Base-by-base conservation (phyloP, 495 filamentous ascomycete genomes). In the Penicillium mononematosum region DNA sequence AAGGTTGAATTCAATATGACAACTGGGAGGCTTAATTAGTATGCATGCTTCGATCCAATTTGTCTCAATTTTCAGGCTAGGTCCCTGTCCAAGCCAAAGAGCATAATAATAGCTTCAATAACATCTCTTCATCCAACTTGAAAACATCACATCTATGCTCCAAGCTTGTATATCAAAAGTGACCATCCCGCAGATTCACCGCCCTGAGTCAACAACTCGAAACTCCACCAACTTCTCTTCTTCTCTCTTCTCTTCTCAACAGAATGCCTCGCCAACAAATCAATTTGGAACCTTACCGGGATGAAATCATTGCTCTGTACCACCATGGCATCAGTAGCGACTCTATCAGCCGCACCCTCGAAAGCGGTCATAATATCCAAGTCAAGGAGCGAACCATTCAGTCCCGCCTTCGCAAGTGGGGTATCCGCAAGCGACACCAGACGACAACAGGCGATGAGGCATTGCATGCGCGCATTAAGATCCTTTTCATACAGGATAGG, bases 381-480 rank as follows among this genome's bases (percentile, higher is more conserved):
- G 66, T 69, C 16, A 65, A 66, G 29, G 64, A 67, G 48, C 58
- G 66, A 16, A 67, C 66, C 20, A 67, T 69, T 45, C 64, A 69
- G 36, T 62, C 61, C 17, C 64, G 66, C 12, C 61, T 69, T 12
- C 66, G 66, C 47, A 62, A 67, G 62, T 69, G 66, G 66, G 66
- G 66, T 31, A 64, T 69, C 42, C 64, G 66, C 51, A 69, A 69
- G 48, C 64, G 64, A 61, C 60, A 64, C 45, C 64, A 57, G 10
- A 67, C 61, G 27, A 69, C 66, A 14, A 69, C 66, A 11, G 61
- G 64, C 14, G 66, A 69, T 44, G 64, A 60, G 36, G 56, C 60
- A 19, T 56, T 69, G 9, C 66, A 69, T 47, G 59, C 66, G 16
- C 66, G 66, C 8, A 67, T 69, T 41, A 65, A 55, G 24, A 34